phyloP scores from a whole-genome alignment of 2,329 filamentous ascomycete genomes.

The Clarireedia paspali region DNA sequence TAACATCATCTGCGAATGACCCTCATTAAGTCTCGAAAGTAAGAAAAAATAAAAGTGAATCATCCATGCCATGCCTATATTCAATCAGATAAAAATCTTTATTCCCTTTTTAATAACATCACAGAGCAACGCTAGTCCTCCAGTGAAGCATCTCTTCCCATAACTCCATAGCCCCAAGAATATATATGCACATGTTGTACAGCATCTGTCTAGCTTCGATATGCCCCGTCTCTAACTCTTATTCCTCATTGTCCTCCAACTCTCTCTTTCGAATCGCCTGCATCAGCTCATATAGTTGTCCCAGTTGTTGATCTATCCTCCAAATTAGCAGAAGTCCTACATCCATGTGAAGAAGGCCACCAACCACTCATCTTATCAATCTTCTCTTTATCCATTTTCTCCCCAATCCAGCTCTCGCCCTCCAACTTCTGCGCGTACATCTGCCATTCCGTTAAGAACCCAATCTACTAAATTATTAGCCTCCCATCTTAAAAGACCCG shows the following conservation, averaged over 20 bases:
- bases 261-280: slow-evolving; percentile 54
- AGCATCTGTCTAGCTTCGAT: neutral
- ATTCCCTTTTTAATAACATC: neutral
- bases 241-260: slow-evolving; percentile 2
- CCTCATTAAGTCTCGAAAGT: neutral
- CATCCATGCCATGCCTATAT: neutral
- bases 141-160: neutral
- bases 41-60: neutral
- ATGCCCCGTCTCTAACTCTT: neutral
- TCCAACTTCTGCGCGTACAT: slow-evolving; percentile 88
- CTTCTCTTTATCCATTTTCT: slow-evolving; percentile 75
- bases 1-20: neutral
- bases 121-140: slow-evolving; percentile 2
- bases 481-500: neutral
- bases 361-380: slow-evolving; percentile 89
- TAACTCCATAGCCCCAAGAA: neutral
- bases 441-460: slow-evolving; percentile 96
- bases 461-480: slow-evolving; percentile 53
- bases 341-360: neutral
- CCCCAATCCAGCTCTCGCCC: slow-evolving; percentile 76
- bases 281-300: slow-evolving; percentile 92
- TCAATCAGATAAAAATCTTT: neutral
- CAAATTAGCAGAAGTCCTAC: slow-evolving; percentile 3
- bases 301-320: slow-evolving; percentile 74
- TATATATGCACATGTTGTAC: slow-evolving; percentile 6